A percentile compares a stretch with the other conserved stretches of the same genome.
phyloP scores from a whole-genome alignment of 768 basidiomycete species.

The Suillus cothurnatus region DNA sequence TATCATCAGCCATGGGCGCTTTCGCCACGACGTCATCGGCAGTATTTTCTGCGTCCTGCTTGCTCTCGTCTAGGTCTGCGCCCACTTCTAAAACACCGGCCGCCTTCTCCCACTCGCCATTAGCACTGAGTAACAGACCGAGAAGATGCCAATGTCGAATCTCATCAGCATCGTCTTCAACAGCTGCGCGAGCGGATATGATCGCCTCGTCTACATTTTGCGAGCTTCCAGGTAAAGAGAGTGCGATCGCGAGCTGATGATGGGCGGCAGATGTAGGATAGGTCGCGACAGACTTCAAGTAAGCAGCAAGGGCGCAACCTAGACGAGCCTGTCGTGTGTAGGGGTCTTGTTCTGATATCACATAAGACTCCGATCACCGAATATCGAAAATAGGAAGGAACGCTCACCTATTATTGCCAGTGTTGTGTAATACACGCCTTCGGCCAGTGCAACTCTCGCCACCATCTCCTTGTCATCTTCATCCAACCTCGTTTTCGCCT shows the following conservation, averaged over 20 bases:
- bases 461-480: constrained; percentile 50
- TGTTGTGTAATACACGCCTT: constrained; percentile 74
- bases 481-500: constrained; percentile 59
- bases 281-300: constrained; percentile 48
- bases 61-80: constrained; percentile 53
- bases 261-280: constrained; percentile 58
- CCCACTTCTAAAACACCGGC: constrained; percentile 78
- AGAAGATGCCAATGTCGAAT: constrained; percentile 91
- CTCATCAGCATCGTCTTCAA: constrained; percentile 65
- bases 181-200: constrained; percentile 64
- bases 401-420: constrained; percentile 67
- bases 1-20: not conserved
- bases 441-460: constrained; percentile 64
- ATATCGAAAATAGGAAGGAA: not conserved
- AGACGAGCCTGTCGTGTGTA: constrained; percentile 62
- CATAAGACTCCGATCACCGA: not conserved
- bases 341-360: constrained; percentile 60
- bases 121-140: constrained; percentile 76
- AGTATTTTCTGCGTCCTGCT: constrained; percentile 30
- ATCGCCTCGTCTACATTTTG: constrained; percentile 73
- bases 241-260: constrained; percentile 82
- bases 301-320: constrained; percentile 52
- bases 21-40: constrained; percentile 18
- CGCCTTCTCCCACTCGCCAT: constrained; percentile 80
- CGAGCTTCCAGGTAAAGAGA: constrained; percentile 60